Conservation (phyloP, 2,329 filamentous ascomycete genomes). For the Cordyceps sp. region DNA sequence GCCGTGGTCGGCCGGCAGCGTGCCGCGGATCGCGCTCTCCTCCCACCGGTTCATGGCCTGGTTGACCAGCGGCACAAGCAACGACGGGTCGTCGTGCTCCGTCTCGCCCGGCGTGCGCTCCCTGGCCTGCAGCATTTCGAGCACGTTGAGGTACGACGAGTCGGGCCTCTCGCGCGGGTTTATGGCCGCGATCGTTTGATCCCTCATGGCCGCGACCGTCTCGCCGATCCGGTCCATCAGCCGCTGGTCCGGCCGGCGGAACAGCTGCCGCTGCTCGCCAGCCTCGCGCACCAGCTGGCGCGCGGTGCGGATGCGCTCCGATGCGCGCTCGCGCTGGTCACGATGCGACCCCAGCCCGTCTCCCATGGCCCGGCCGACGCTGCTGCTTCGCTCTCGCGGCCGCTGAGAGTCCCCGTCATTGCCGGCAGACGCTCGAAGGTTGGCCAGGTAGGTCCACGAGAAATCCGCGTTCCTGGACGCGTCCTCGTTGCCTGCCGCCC, state of each 20-base stretch:
- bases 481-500: constrained; percentile 8
- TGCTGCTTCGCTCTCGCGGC: constrained; percentile 17
- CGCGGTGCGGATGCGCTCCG: constrained; percentile 16
- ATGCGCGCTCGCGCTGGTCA: constrained; percentile 17
- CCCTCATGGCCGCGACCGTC: constrained; percentile 17
- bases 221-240: constrained; percentile 18
- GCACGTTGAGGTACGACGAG: constrained; percentile 17
- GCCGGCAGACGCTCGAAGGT: constrained; percentile 5
- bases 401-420: constrained; percentile 10
- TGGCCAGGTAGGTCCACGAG: constrained; percentile 7
- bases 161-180: constrained; percentile 19
- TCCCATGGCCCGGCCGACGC: constrained; percentile 19
- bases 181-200: too few species aligned
- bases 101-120: constrained; percentile 14
- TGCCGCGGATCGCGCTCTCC: constrained; percentile 17
- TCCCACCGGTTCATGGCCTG: constrained; percentile 20
- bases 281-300: constrained; percentile 15
- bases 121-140: constrained; percentile 19
- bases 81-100: constrained; percentile 18
- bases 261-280: constrained; percentile 1
- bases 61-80: constrained; percentile 19
- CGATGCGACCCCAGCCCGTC: constrained; percentile 21
- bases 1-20: constrained; percentile 18
- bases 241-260: constrained; percentile 12
- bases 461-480: constrained; percentile 6